These are phyloP conservation scores for Quercus mongolica DNA, from an alignment of 306 rosid species.

Conservation along the genomic window DNA sequence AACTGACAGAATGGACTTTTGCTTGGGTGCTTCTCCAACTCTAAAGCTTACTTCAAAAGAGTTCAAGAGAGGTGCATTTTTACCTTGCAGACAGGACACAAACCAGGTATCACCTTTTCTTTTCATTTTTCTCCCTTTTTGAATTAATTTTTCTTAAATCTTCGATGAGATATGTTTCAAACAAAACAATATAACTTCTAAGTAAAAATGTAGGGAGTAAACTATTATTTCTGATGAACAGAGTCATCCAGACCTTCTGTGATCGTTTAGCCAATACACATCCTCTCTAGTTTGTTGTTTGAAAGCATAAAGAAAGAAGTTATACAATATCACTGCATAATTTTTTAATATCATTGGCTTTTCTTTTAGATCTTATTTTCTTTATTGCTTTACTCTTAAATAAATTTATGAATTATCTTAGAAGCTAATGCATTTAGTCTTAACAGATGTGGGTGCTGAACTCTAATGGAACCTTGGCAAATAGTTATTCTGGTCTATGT, in stretches of 20 bases:
- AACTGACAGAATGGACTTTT: slow-evolving; percentile 33
- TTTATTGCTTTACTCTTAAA: not conserved
- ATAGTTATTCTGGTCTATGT: slow-evolving; percentile 74
- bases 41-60: slow-evolving; percentile 63
- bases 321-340: not conserved
- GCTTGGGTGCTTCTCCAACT: slow-evolving; percentile 76
- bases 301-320: not conserved
- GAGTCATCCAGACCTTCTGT: not conserved
- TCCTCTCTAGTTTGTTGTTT: not conserved
- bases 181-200: not conserved
- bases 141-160: no score
- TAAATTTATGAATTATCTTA: slow-evolving; percentile 4
- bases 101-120: slow-evolving; percentile 59
- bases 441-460: slow-evolving; percentile 74
- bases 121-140: not conserved
- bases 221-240: not conserved
- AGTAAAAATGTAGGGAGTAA: not conserved
- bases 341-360: not conserved
- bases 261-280: not conserved
- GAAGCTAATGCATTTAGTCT: slow-evolving; percentile 26
- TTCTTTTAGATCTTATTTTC: not conserved
- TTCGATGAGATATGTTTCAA: not conserved
- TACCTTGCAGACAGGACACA: slow-evolving; percentile 60
- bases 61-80: slow-evolving; percentile 52
- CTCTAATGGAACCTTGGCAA: slow-evolving; percentile 67